These are phyloP conservation scores for Populus hybrid DNA, from an alignment of 441 rosid genomes.

Conservation along the genomic window DNA sequence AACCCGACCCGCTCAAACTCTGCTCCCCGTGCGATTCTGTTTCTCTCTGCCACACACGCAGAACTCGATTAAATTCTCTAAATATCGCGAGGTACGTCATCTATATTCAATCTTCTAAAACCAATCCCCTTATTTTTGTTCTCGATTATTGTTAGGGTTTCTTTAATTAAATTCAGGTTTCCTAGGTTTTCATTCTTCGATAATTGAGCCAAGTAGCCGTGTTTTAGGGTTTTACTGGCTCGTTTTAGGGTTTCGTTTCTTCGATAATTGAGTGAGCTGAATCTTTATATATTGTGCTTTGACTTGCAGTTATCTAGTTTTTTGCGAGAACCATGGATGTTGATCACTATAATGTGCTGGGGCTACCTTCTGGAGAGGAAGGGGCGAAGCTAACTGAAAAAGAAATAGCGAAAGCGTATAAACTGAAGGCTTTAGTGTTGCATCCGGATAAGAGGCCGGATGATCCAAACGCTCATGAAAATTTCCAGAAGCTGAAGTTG, in stretches of 20 bases:
- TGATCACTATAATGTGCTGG: slow-evolving; percentile 73
- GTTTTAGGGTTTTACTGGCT: background rate
- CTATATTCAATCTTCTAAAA: too few relatives aligned
- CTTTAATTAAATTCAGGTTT: background rate
- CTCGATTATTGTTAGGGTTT: background rate
- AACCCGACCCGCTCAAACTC: background rate
- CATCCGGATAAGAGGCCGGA: slow-evolving; percentile 91
- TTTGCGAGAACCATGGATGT: slow-evolving; percentile 25
- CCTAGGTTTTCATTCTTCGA: background rate
- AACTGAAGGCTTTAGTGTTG: slow-evolving; percentile 65
- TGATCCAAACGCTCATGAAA: slow-evolving; percentile 73
- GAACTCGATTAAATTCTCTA: background rate
- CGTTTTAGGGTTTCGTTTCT: background rate
- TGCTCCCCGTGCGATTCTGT: background rate
- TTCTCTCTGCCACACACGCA: background rate
- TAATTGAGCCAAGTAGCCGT: background rate
- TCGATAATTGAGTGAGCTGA: background rate
- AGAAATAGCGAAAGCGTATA: slow-evolving; percentile 77
- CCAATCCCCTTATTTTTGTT: background rate
- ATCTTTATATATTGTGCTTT: background rate
- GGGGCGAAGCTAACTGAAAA: slow-evolving; percentile 64
- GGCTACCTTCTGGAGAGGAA: slow-evolving; percentile 84
- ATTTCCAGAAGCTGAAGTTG: slow-evolving; percentile 71
- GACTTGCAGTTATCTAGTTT: background rate
- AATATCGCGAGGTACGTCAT: background rate